Evolutionary conservation across 208 protist species (phyloP), one percentile per base, ranked within the genome.

Genomic region (Tetramitus jugosus): DNA sequence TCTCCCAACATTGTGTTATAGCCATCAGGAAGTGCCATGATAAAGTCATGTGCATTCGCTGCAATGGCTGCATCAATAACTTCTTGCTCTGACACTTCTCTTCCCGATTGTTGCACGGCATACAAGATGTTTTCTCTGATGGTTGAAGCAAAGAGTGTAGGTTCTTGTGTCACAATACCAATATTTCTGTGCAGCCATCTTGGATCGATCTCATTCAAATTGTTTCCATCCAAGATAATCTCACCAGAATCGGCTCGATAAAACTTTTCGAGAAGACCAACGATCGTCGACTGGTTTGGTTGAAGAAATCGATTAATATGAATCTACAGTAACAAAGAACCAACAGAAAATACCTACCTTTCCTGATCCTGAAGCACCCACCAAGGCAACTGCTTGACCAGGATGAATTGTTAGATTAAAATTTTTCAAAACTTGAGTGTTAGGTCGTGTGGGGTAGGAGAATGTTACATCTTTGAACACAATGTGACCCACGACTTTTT

Each of bases 291-390:
- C 31, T 69, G 42, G 14, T 39, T 39, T 39, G 39, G 33, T 37
- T 29, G n/a, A n/a, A n/a, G n/a, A n/a, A n/a, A n/a, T n/a, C n/a
- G n/a, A n/a, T n/a, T n/a, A n/a, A n/a, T 94, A n/a, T n/a, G n/a
- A n/a, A n/a, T n/a, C n/a, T n/a, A n/a, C n/a, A n/a, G n/a, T n/a
- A n/a, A n/a, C n/a, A n/a, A n/a, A 69, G 46, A 53, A 23, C 17
- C 46, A 53, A 23, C 7, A 23, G 7, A 69, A 81, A n/a, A n/a
- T n/a, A n/a, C n/a, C n/a, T n/a, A n/a, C n/a, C n/a, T 97, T 96
- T 17, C 94, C 94, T 74, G 91, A 94, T 33, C 94, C 94, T 3
- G 93, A 96, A 3, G 91, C 87, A 0, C 94, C 94, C n/a, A 97
- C 93, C 82, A 97, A 92, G 49, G 91, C 75, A 2, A 78, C 75